Conservation (phyloP, 2,329 filamentous ascomycete genomes). For the Pyricularia sp. region DNA sequence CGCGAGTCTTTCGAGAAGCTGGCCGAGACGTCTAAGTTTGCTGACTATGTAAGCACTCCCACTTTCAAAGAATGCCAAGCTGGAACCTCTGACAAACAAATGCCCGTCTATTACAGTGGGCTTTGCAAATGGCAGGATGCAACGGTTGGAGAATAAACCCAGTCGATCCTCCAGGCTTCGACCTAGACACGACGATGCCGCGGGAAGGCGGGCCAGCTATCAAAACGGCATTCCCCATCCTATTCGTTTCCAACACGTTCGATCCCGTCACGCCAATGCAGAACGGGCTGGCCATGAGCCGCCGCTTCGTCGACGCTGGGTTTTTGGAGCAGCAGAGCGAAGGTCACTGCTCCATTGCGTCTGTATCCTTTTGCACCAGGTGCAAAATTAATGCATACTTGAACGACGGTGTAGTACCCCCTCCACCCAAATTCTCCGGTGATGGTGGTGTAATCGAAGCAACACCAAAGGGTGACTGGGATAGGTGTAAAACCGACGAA, state of each 20-base stretch:
- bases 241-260: slow-evolving; percentile 46
- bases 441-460: neutral
- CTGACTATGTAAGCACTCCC: slow-evolving; percentile 22
- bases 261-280: slow-evolving; percentile 50
- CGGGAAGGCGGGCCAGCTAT: slow-evolving; percentile 19
- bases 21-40: slow-evolving; percentile 22
- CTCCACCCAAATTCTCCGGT: slow-evolving; percentile 9
- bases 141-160: slow-evolving; percentile 23
- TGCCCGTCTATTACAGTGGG: slow-evolving; percentile 6
- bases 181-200: slow-evolving; percentile 18
- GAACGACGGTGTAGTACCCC: slow-evolving; percentile 23
- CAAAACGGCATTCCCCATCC: slow-evolving; percentile 41
- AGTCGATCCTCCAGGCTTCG: slow-evolving; percentile 16
- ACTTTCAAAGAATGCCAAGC: neutral
- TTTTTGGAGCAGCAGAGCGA: slow-evolving; percentile 25
- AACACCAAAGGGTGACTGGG: neutral
- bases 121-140: slow-evolving; percentile 14
- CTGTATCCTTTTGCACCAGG: slow-evolving; percentile 25
- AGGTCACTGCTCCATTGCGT: slow-evolving; percentile 26
- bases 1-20: slow-evolving; percentile 18
- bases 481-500: slow-evolving; percentile 5
- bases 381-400: slow-evolving; percentile 24
- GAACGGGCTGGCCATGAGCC: slow-evolving; percentile 31
- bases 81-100: neutral
- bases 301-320: slow-evolving; percentile 24